Percentiles rank a stretch among this genome's conserved stretches.
These are phyloP conservation scores for Penicillium italicum DNA, from an alignment of 2,329 filamentous ascomycete species.

Conservation along the genomic window DNA sequence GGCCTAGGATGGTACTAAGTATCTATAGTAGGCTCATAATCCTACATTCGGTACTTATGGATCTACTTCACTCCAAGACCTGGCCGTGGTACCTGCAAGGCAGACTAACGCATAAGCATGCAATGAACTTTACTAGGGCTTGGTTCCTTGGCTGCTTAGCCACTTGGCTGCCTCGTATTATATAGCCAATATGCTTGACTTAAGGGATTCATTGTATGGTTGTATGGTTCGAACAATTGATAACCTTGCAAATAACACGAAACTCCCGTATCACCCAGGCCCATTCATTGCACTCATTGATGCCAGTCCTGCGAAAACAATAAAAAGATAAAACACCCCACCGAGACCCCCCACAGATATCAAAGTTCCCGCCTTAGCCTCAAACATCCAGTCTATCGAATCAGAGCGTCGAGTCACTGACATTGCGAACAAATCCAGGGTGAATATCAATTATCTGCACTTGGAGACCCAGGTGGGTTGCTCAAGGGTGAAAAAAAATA, in stretches of 20 bases:
- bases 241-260: conserved; percentile 17
- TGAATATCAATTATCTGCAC: conserved; percentile 2
- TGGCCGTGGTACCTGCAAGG: neutral
- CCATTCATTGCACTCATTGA: conserved; percentile 33
- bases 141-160: neutral
- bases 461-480: conserved; percentile 9
- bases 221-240: conserved; percentile 2
- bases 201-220: conserved; percentile 4
- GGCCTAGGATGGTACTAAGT: neutral
- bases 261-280: conserved; percentile 31
- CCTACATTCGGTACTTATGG: neutral
- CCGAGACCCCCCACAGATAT: conserved; percentile 12
- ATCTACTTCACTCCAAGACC: neutral
- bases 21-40: no score
- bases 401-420: conserved; percentile 4
- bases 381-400: conserved; percentile 8
- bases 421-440: neutral
- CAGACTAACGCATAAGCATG: neutral
- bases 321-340: conserved; percentile 12
- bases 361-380: conserved; percentile 8
- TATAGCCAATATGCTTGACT: neutral
- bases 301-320: conserved; percentile 16
- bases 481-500: conserved; percentile 2
- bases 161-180: neutral
- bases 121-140: neutral